Evolutionary conservation across 192 early-diverging fungal species (phyloP).

Genomic region (Coemansia sp.): DNA sequence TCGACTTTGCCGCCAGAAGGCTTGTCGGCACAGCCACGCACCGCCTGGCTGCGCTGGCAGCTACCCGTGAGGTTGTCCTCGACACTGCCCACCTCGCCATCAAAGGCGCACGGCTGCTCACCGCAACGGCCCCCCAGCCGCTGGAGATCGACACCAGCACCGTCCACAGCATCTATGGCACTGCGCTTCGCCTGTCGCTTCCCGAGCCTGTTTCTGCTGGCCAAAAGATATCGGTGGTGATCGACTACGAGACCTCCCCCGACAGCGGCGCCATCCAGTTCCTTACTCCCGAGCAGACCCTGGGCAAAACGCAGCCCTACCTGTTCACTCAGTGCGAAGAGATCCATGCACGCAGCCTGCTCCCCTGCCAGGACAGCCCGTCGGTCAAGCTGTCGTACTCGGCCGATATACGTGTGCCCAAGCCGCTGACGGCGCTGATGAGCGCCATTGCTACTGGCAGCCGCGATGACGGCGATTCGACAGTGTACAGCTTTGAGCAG

Average conservation of each 20-base stretch:
- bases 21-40: constrained; percentile 68
- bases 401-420: constrained; percentile 75
- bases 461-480: constrained; percentile 54
- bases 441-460: constrained; percentile 75
- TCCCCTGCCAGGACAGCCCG: constrained; percentile 89
- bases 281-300: constrained; percentile 87
- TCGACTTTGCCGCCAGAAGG: constrained; percentile 72
- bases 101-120: constrained; percentile 10
- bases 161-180: constrained; percentile 67
- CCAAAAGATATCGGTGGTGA: constrained; percentile 56
- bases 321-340: constrained; percentile 96
- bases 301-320: constrained; percentile 91
- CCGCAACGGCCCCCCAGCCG: constrained; percentile 1
- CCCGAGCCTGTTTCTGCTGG: constrained; percentile 41
- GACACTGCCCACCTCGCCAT: constrained; percentile 60
- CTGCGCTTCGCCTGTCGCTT: constrained; percentile 67
- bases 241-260: constrained; percentile 77
- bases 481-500: constrained; percentile 81
- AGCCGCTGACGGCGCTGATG: constrained; percentile 87
- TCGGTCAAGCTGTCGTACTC: constrained; percentile 85
- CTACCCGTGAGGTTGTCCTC: constrained; percentile 62
- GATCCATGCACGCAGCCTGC: constrained; percentile 89
- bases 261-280: constrained; percentile 91
- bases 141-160: constrained; percentile 39
- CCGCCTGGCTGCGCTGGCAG: constrained; percentile 55